These are phyloP conservation scores for Haberlea rhodopensis DNA, from an alignment of 257 asterid species.

Conservation along the genomic window DNA sequence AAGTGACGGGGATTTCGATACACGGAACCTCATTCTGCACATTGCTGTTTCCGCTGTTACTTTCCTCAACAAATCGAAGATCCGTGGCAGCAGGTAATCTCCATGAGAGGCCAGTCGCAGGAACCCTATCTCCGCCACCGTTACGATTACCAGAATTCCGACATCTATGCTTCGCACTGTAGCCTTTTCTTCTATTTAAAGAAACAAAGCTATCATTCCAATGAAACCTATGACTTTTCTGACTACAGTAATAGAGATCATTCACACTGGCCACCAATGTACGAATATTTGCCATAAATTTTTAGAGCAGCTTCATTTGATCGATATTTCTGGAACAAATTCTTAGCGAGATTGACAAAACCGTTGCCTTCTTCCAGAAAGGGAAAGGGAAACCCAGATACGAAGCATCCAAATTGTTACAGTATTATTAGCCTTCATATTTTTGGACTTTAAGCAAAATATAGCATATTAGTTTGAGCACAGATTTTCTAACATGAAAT, in stretches of 20 bases:
- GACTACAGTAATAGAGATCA: constrained; percentile 24
- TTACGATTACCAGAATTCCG: constrained; percentile 19
- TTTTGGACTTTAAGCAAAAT: too few species aligned
- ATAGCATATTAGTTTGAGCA: too few species aligned
- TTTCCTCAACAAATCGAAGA: constrained; percentile 38
- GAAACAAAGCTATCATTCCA: constrained; percentile 24
- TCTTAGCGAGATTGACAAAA: not conserved
- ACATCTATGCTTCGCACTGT: constrained; percentile 29
- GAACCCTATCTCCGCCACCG: constrained; percentile 36
- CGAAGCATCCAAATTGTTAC: not conserved
- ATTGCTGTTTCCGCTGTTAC: constrained; percentile 24
- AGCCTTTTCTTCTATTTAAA: constrained; percentile 26
- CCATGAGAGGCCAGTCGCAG: constrained; percentile 37
- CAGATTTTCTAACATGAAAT: too few species aligned
- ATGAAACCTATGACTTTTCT: constrained; percentile 16
- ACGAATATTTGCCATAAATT: constrained; percentile 44
- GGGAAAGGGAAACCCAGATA: not conserved
- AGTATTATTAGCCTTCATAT: too few species aligned
- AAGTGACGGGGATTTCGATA: constrained; percentile 82
- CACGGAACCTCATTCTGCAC: constrained; percentile 36
- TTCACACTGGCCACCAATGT: constrained; percentile 35
- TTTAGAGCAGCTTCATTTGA: constrained; percentile 37
- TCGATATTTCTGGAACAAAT: not conserved
- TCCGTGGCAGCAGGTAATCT: constrained; percentile 46
- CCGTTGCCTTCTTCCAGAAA: not conserved